A percentile compares a stretch with the other conserved stretches of the same genome.
These are phyloP conservation scores for Auriscalpium vulgare DNA, from an alignment of 768 basidiomycete species.

Conservation along the genomic window DNA sequence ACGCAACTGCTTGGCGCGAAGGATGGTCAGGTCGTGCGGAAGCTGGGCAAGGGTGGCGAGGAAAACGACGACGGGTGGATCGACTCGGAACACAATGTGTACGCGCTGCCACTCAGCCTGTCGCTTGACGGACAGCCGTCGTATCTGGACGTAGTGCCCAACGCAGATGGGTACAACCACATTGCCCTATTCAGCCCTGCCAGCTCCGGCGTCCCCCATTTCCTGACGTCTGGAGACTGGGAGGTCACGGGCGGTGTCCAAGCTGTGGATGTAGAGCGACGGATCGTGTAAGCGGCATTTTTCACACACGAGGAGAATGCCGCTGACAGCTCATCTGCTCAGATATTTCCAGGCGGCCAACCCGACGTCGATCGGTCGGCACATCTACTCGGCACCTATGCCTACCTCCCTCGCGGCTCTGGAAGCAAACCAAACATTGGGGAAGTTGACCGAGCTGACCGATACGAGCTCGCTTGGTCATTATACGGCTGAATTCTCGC, in stretches of 20 bases:
- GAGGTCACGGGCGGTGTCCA: conserved; percentile 75
- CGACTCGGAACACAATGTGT: conserved; percentile 60
- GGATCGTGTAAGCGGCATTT: conserved; percentile 55
- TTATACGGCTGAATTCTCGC: conserved; percentile 72
- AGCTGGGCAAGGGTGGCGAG: conserved; percentile 75
- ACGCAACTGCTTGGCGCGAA: conserved; percentile 18
- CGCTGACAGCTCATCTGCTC: conserved; percentile 6
- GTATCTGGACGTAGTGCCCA: conserved; percentile 89
- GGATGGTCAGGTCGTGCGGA: conserved; percentile 56
- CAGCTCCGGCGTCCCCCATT: conserved; percentile 58
- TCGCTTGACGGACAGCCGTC: conserved; percentile 41
- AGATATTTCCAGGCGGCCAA: conserved; percentile 89
- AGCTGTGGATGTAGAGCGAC: conserved; percentile 59
- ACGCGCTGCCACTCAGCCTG: conserved; percentile 42
- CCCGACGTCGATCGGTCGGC: conserved; percentile 74
- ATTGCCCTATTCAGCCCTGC: conserved; percentile 87
- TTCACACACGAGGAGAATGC: background rate
- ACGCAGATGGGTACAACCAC: conserved; percentile 77
- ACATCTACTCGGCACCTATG: conserved; percentile 75
- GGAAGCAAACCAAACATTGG: conserved; percentile 17
- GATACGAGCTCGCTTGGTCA: conserved; percentile 44
- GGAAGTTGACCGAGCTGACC: conserved; percentile 42
- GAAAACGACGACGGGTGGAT: conserved; percentile 94
- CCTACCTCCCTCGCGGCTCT: conserved; percentile 35
- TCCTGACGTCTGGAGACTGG: conserved; percentile 84